Conservation (phyloP, 2,329 filamentous ascomycete species). For the Fonsecaea monophora region DNA sequence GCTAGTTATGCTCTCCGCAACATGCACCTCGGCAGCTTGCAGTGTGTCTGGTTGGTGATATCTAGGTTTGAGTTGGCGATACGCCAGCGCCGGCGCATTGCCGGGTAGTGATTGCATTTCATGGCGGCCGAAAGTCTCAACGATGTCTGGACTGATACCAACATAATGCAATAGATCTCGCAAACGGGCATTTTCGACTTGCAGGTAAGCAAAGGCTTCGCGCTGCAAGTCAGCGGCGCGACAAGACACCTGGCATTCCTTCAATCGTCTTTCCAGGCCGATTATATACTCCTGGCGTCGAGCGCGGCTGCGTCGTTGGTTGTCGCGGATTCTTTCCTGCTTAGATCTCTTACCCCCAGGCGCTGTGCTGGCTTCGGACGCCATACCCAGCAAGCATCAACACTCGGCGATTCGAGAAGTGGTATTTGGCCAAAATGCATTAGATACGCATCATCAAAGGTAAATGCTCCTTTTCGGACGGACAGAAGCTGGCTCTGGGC, state of each 20-base stretch:
- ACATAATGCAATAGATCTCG: conserved; percentile 29
- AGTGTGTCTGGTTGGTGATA: background rate
- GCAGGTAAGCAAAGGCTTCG: conserved; percentile 27
- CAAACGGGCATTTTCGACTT: conserved; percentile 34
- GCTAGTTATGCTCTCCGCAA: background rate
- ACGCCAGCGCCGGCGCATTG: background rate
- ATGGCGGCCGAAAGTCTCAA: conserved; percentile 24
- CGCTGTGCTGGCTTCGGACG: conserved; percentile 16
- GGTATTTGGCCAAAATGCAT: background rate
- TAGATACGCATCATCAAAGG: background rate
- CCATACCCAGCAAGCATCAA: conserved; percentile 20
- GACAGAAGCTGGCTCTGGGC: background rate
- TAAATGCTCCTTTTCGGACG: background rate
- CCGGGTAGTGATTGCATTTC: background rate
- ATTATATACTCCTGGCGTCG: conserved; percentile 38
- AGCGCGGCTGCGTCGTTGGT: conserved; percentile 41
- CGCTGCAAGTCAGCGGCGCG: conserved; percentile 36
- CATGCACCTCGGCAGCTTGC: background rate
- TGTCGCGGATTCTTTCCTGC: conserved; percentile 40
- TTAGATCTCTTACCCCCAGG: conserved; percentile 28
- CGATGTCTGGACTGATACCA: conserved; percentile 31
- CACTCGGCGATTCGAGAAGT: background rate
- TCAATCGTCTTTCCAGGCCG: conserved; percentile 37
- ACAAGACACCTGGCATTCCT: conserved; percentile 34
- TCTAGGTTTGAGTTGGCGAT: conserved; percentile 27